Conservation (phyloP, 495 filamentous ascomycete species). For the Aspergillus coremiiformis region DNA sequence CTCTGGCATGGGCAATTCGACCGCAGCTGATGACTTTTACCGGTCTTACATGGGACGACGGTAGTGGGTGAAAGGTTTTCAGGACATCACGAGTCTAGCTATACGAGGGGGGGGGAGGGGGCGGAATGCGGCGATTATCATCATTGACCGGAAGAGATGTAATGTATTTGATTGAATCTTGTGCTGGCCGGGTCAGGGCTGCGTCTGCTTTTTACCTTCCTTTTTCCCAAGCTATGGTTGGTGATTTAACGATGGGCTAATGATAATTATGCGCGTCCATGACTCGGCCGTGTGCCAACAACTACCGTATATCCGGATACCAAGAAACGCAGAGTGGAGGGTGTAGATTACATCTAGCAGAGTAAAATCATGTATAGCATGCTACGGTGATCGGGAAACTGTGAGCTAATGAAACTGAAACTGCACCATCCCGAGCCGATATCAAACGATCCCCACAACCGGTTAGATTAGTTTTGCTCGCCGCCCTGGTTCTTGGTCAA, state of each 20-base stretch:
- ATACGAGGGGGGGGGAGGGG: background rate
- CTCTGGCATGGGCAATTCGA: conserved; percentile 50
- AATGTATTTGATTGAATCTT: too few relatives aligned
- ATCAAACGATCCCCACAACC: too few relatives aligned
- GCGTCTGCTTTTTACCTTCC: background rate
- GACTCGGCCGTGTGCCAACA: background rate
- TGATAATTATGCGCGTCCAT: conserved; percentile 5
- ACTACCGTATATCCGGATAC: background rate
- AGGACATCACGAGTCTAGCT: conserved; percentile 1
- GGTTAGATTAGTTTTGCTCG: conserved; percentile 73
- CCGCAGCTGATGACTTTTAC: conserved; percentile 72
- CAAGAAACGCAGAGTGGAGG: background rate
- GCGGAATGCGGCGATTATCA: background rate
- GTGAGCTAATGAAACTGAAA: background rate
- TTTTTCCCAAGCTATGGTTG: conserved; percentile 1
- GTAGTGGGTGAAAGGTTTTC: conserved; percentile 21
- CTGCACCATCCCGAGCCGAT: background rate
- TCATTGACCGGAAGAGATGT: background rate
- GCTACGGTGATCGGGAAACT: background rate
- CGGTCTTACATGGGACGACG: conserved; percentile 65
- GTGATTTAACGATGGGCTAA: conserved; percentile 4
- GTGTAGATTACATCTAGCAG: conserved; percentile 1
- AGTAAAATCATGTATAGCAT: background rate
- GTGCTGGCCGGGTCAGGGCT: background rate
- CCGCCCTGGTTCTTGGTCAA: conserved; percentile 59